Base-by-base conservation (phyloP, 2,329 filamentous ascomycete species). In the Chrysosporium keratinophilum region DNA sequence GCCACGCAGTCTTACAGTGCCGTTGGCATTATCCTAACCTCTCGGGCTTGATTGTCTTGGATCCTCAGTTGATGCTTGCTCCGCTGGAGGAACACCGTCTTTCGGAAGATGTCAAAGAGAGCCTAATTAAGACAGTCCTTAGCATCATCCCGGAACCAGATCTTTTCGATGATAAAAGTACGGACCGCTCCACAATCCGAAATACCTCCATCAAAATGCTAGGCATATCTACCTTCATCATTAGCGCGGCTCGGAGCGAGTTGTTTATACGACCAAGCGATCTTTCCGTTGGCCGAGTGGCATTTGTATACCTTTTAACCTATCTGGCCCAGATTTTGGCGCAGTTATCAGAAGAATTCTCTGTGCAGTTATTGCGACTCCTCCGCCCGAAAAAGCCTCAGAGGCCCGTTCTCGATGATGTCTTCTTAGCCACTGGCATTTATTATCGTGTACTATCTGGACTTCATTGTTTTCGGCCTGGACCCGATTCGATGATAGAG, bases 381-480 rank as follows among this genome's bases (percentile, higher is more conserved):
- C 23, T 54, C 6, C 51, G 43, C 17, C 37, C 6, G 46, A 50
- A 56, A 58, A 55, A 61, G 54, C 58, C 48, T 54, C 52, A 54
- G 56, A 54, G 55, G 54, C 54, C 34, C 57, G 49, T 54, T 33
- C 53, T 52, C 52, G 61, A 59, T 61, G 59, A 59, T 62, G 12
- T 55, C 17, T 31, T 56, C 59, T 60, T 39, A 10, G 51, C 51
- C 17, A 54, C 51, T 37, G 51, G 51, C 1, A 37, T 54, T 17
- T 54, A 54, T 35, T 54, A 54, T 42, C 51, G 43, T 5, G 51
- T 54, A 15, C 34, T 54, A 11, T 48, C 37, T 14, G 51, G 43
- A 23, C 23, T 54, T 7, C 20, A 41, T 42, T 42, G 41, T 44
- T 48, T 54, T 10, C 17, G 34, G n/a, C 51, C 51, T 28, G 51